phyloP scores from a whole-genome alignment of 2,329 filamentous ascomycete genomes.

The Dactylonectria macrodidyma region DNA sequence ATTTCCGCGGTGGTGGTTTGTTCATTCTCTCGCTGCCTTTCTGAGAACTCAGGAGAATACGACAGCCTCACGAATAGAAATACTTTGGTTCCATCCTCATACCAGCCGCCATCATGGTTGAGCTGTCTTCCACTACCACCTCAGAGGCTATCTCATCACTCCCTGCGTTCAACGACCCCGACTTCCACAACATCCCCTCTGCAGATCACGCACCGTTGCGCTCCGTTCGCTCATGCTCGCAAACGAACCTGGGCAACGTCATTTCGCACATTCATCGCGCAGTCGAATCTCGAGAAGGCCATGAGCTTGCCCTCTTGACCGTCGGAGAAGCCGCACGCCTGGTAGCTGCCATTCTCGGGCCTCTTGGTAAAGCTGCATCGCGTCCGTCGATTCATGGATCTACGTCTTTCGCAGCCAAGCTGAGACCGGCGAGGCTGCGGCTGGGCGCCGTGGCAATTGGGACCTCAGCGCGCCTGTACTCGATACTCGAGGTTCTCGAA shows the following conservation, averaged over 20 bases:
- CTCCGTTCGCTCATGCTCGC: neutral
- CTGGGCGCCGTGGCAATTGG: neutral
- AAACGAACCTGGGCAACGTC: neutral
- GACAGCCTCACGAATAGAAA: neutral
- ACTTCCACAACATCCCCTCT: neutral
- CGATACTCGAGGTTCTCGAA: constrained; percentile 21
- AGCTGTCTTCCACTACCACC: neutral
- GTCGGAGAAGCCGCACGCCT: constrained; percentile 20
- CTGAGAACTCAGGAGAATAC: neutral
- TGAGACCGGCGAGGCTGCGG: neutral
- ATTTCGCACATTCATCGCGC: constrained; percentile 16
- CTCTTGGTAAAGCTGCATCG: constrained; percentile 5
- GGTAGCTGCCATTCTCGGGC: constrained; percentile 16
- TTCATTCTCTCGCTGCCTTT: neutral
- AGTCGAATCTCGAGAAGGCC: constrained; percentile 21
- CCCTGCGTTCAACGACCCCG: neutral
- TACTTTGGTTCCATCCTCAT: neutral
- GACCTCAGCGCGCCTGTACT: constrained; percentile 15
- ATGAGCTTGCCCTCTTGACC: constrained; percentile 26
- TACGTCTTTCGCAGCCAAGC: neutral
- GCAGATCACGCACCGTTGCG: constrained; percentile 4
- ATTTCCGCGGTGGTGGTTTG: neutral
- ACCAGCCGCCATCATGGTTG: neutral
- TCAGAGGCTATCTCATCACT: neutral
- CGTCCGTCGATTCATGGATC: neutral